These are phyloP conservation scores for Colletotrichum sp. DNA, from an alignment of 2,329 filamentous ascomycete species.

Conservation along the genomic window DNA sequence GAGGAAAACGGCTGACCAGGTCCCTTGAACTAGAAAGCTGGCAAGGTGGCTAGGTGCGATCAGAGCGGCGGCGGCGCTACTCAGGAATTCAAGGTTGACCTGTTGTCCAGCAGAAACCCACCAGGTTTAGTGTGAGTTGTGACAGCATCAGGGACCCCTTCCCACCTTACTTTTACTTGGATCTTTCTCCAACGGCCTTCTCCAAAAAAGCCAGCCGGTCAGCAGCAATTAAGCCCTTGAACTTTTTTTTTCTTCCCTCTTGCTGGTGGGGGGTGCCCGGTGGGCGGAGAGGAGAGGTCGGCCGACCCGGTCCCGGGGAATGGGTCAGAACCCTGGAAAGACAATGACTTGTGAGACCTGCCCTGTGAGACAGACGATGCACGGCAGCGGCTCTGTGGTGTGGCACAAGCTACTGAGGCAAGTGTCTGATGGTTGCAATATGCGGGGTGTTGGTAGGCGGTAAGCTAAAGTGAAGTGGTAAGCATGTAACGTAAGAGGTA, in stretches of 20 bases:
- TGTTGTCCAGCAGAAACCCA: constrained; percentile 11
- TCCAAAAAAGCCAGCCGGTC: neutral
- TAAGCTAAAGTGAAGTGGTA: neutral
- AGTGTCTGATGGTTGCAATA: neutral
- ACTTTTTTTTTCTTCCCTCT: neutral
- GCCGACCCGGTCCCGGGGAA: neutral
- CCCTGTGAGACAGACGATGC: neutral
- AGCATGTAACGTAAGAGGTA: neutral
- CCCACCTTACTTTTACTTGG: neutral
- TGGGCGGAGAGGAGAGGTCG: neutral
- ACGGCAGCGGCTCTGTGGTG: neutral
- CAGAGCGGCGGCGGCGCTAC: neutral
- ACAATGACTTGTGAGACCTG: neutral
- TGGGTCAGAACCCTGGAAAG: neutral
- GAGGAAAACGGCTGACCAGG: neutral
- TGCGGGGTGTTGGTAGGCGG: neutral
- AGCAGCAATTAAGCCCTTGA: neutral
- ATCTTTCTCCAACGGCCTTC: neutral
- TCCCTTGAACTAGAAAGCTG: neutral
- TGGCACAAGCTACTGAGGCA: neutral
- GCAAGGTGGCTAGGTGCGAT: neutral
- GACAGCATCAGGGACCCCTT: constrained; percentile 9
- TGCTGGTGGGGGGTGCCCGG: neutral
- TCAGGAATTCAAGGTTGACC: neutral
- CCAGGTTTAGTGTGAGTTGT: constrained; percentile 14